A percentile compares a stretch with the other conserved stretches of the same genome.
Evolutionary conservation across 495 filamentous ascomycete genomes (phyloP).

Genomic region (Penicillium goetzii): DNA sequence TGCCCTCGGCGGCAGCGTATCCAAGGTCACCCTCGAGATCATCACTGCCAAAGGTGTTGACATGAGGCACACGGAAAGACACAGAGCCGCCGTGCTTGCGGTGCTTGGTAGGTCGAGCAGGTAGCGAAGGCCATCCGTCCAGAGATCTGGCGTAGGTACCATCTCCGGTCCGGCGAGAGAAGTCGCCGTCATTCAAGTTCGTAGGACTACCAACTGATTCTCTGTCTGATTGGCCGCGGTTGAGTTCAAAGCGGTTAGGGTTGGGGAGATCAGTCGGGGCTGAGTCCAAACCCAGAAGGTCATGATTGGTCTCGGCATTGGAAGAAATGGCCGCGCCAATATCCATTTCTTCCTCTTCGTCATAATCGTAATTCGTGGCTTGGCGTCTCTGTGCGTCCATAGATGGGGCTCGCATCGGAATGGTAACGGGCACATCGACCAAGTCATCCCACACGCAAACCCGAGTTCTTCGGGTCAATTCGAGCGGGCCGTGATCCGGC

Average conservation of each 20-base stretch:
- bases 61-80: slow-evolving; percentile 36
- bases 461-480: slow-evolving; percentile 84
- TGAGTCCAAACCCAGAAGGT: slow-evolving; percentile 73
- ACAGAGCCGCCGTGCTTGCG: slow-evolving; percentile 50
- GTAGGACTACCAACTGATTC: slow-evolving; percentile 45
- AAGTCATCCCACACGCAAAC: slow-evolving; percentile 98
- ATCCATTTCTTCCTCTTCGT: slow-evolving; percentile 86
- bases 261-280: slow-evolving; percentile 73
- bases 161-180: slow-evolving; percentile 36
- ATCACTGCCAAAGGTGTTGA: slow-evolving; percentile 62
- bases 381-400: slow-evolving; percentile 72
- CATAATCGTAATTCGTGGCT: slow-evolving; percentile 47
- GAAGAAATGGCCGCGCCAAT: slow-evolving; percentile 75
- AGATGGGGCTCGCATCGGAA: slow-evolving; percentile 81
- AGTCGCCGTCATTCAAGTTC: slow-evolving; percentile 38
- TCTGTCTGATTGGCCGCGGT: slow-evolving; percentile 55
- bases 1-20: slow-evolving; percentile 89
- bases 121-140: slow-evolving; percentile 46
- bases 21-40: slow-evolving; percentile 91
- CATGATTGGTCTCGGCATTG: slow-evolving; percentile 51
- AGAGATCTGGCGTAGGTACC: slow-evolving; percentile 37
- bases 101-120: slow-evolving; percentile 39
- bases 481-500: slow-evolving; percentile 87
- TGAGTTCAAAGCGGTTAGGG: slow-evolving; percentile 83
- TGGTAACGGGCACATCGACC: slow-evolving; percentile 91